Base-by-base conservation (phyloP, 768 basidiomycete species). In the Russula foetens region DNA sequence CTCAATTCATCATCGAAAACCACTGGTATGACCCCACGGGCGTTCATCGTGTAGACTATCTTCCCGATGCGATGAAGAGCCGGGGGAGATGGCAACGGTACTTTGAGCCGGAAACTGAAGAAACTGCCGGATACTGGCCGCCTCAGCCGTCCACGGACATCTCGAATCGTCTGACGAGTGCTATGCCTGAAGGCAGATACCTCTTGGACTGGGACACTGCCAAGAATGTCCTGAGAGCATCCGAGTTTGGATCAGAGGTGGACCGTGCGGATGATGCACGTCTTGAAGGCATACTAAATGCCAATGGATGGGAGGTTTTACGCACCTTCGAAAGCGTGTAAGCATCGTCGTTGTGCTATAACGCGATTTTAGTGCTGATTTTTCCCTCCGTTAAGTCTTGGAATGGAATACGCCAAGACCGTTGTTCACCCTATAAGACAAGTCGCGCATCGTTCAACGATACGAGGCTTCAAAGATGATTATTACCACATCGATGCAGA, bases 371-470 rank as follows among this genome's bases (percentile, higher is more conserved):
- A 1, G 19, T 26, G 2, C 14, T 51, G 24, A 47, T 4, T 14
- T 21, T 33, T 33, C 33, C 5, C 21, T 47, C 46, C 47, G 3
- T 55, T 55, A 56, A 79, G 77, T 35, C 68, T 72, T n/a, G 72
- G 75, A 19, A 74, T 77, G 75, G 77, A 79, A 23, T 75, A 63
- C 62, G 71, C 76, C 24, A 77, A 79, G 65, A 73, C 74, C 21
- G 75, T 78, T 35, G 73, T 75, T 12, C 67, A 68, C 38, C 75
- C 77, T 7, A 67, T 75, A 54, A 70, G 63, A 39, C 73, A 77
- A 66, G 72, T 75, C 57, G 72, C 68, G 7, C 73, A 71, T 7
- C 71, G 70, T 43, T 66, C 69, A 46, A 69, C 70, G 1, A 70
- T 79, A 60, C 72, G 72, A 21, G 78, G 77, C 24, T 73, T 73